phyloP scores from a whole-genome alignment of 176 grass and related monocot genomes.

The Neostapfia colusana region DNA sequence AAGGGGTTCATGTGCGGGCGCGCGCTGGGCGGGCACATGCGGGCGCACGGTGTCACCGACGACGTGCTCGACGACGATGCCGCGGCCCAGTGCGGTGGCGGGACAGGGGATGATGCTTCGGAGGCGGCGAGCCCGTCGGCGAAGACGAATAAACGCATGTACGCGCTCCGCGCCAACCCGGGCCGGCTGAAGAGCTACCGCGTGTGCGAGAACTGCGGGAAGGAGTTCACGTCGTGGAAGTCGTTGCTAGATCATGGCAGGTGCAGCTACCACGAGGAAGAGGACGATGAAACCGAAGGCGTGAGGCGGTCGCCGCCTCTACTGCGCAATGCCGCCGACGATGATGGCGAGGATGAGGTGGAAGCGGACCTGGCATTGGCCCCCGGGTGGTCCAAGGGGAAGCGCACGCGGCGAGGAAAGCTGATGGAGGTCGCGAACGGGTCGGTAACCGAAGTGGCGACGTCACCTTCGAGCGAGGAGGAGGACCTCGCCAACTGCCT shows the following conservation, averaged over 20 bases:
- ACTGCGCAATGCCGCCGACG: background rate
- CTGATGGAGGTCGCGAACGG: background rate
- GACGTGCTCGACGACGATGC: slow-evolving; percentile 28
- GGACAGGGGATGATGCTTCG: background rate
- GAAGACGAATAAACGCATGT: slow-evolving; percentile 43
- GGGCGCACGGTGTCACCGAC: slow-evolving; percentile 53
- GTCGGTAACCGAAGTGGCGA: background rate
- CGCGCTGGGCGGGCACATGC: slow-evolving; percentile 87
- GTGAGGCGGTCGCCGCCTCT: slow-evolving; percentile 14
- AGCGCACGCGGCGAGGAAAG: slow-evolving; percentile 55
- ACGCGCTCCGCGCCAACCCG: slow-evolving; percentile 57
- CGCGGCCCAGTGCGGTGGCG: background rate
- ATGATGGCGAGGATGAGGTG: background rate
- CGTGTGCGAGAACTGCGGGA: slow-evolving; percentile 63
- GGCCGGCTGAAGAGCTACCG: slow-evolving; percentile 44
- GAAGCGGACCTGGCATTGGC: background rate
- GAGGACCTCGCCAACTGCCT: slow-evolving; percentile 68
- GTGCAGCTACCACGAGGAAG: slow-evolving; percentile 38
- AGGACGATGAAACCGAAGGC: background rate
- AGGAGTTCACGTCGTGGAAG: slow-evolving; percentile 71
- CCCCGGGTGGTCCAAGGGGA: slow-evolving; percentile 54
- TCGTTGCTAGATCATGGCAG: slow-evolving; percentile 60
- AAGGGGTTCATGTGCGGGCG: slow-evolving; percentile 75
- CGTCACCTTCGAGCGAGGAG: slow-evolving; percentile 47
- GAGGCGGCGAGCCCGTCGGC: background rate